Evolutionary conservation across 805 yeast genomes (phyloP).

Genomic region (Saturnispora mendoncae): DNA sequence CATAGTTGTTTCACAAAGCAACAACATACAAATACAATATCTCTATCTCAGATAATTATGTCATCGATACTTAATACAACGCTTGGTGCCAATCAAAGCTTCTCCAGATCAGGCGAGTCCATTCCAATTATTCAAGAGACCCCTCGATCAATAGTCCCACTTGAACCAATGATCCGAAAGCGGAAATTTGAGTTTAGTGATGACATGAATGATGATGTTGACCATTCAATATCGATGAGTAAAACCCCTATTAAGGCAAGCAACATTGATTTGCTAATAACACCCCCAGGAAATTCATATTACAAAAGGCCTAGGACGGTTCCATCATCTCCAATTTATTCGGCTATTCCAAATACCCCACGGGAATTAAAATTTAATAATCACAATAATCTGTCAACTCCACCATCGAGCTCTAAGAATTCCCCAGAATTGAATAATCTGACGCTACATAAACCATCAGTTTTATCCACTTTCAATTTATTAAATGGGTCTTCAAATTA

Average conservation of each 20-base stretch:
- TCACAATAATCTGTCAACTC: background rate
- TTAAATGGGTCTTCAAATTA: constrained; percentile 16
- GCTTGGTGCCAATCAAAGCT: constrained; percentile 11
- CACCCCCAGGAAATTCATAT: constrained; percentile 11
- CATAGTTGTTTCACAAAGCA: background rate
- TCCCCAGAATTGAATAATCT: constrained; percentile 14
- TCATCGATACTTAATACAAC: background rate
- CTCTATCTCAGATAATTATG: background rate
- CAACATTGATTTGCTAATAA: constrained; percentile 4
- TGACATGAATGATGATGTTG: background rate
- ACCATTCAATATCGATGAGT: background rate
- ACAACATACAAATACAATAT: background rate
- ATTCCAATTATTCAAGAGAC: constrained; percentile 25
- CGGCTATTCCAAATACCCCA: constrained; percentile 21
- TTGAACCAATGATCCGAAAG: constrained; percentile 1
- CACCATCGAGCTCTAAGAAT: constrained; percentile 11
- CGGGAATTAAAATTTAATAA: constrained; percentile 1
- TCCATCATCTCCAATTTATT: constrained; percentile 24
- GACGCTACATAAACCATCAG: constrained; percentile 16
- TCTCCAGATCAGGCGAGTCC: constrained; percentile 21
- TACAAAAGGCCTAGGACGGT: constrained; percentile 24
- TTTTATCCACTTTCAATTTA: constrained; percentile 12
- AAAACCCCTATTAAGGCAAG: constrained; percentile 8
- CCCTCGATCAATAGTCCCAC: constrained; percentile 9
- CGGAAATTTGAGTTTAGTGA: constrained; percentile 9